Base-by-base conservation (phyloP, 768 basidiomycete species). In the Coprinellus micaceus region DNA sequence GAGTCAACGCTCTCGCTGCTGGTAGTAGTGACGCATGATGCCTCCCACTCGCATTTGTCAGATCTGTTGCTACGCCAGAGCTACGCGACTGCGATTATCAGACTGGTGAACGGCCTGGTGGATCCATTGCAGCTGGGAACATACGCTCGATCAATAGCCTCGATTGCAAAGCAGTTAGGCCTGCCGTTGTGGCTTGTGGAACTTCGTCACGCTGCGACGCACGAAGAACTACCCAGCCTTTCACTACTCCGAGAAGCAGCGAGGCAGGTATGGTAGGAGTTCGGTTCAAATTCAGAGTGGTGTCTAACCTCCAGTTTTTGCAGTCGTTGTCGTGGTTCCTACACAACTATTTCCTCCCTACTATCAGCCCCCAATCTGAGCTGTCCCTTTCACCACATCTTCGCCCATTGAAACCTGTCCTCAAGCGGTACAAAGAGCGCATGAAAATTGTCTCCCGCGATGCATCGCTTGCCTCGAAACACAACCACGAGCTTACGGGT, bases 21-120 rank as follows among this genome's bases (percentile, higher is more conserved):
- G 21, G 74, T 76, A 19, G 83, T 78, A 2, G 76, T 82, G n/a
- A 64, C 79, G 10, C 79, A 86, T 52, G 90, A 94, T 56, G 66
- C 64, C 22, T 60, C 66, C 15, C 56, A 59, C 5, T 39, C 61
- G 2, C 51, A 22, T 3, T n/a, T 55, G 2, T 63, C 69, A 10
- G 62, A 69, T 36, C 76, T 91, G 33, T 70, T 76, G 49, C 69
- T 91, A 53, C 82, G 95, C 19, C 88, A 94, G 63, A 82, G 81
- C 58, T 94, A 92, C 69, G 84, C 91, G 9, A 76, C 88, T 24
- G 85, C 93, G 1, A 75, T 97, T 57, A 88, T 95, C 57, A 78
- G 96, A 29, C 83, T 98, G 61, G 91, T 98, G 61, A 99, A 98
- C 63, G 91, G 94, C 1, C 79, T 98, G 36, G 96, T 98, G 6